Percentiles rank a stretch among this genome's conserved stretches.
These are phyloP conservation scores for Neurospora sp. DNA, from an alignment of 495 filamentous ascomycete species.

Conservation along the genomic window DNA sequence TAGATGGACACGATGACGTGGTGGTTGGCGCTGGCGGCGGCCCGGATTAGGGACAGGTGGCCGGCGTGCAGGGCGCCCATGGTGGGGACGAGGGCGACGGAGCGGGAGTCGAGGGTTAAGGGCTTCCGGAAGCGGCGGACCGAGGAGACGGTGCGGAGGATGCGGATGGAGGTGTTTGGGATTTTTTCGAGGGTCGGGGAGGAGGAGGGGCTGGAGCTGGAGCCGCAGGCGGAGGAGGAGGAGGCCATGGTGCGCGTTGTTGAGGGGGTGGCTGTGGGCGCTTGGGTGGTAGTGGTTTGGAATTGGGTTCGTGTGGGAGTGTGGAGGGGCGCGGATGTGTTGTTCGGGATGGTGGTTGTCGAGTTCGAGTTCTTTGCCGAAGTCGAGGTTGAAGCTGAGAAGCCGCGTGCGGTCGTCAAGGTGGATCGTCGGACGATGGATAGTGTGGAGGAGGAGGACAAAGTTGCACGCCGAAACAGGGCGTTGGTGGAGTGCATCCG, in stretches of 20 bases:
- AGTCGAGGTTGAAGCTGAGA: not conserved
- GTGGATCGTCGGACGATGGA: constrained; percentile 7
- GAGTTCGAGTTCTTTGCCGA: too few relatives aligned
- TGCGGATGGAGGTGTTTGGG: constrained; percentile 49
- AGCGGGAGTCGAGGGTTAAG: constrained; percentile 55
- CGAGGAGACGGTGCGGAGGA: constrained; percentile 62
- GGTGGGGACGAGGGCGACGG: constrained; percentile 83
- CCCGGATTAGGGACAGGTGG: constrained; percentile 73
- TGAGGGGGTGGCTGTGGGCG: not conserved
- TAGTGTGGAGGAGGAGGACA: not conserved
- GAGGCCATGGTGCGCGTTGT: constrained; percentile 24
- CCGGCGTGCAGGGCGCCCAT: constrained; percentile 95
- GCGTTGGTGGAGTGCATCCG: constrained; percentile 11
- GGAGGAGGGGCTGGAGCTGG: not conserved
- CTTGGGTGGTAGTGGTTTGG: not conserved
- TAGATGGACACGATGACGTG: constrained; percentile 83
- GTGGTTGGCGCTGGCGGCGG: constrained; percentile 74
- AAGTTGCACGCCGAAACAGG: constrained; percentile 17
- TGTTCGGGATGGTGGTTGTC: too few relatives aligned
- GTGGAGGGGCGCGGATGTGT: too few relatives aligned
- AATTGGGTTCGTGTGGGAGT: not conserved
- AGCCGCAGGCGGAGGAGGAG: not conserved
- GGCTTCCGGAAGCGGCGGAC: constrained; percentile 63
- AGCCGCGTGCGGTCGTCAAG: constrained; percentile 19
- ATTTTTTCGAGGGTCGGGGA: constrained; percentile 28